phyloP scores from a whole-genome alignment of 352 stramenopile genomes.

The Globisporangium acanthophoron region DNA sequence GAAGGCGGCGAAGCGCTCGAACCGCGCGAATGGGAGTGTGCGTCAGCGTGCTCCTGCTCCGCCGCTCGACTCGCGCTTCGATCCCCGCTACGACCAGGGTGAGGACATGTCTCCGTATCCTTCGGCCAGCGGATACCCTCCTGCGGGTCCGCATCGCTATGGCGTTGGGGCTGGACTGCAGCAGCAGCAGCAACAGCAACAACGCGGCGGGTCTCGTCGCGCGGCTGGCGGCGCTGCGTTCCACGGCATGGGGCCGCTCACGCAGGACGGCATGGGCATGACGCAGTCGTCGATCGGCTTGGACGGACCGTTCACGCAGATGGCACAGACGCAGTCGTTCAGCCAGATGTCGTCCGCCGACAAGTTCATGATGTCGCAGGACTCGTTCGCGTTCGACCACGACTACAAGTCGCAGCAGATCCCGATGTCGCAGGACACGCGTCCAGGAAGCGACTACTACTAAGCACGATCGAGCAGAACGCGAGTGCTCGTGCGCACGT shows the following conservation, averaged over 20 bases:
- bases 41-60: constrained; percentile 53
- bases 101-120: constrained; percentile 1
- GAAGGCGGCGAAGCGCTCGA: constrained; percentile 33
- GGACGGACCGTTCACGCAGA: constrained; percentile 74
- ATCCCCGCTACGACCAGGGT: constrained; percentile 71
- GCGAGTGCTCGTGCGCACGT: neutral
- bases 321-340: constrained; percentile 77
- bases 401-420: constrained; percentile 85
- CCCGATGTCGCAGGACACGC: constrained; percentile 74
- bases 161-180: constrained; percentile 5
- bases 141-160: constrained; percentile 32
- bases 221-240: constrained; percentile 10
- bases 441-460: constrained; percentile 63
- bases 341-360: constrained; percentile 65
- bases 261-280: constrained; percentile 55
- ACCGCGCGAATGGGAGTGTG: constrained; percentile 24
- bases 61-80: constrained; percentile 80
- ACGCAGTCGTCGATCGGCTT: constrained; percentile 54
- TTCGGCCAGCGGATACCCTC: constrained; percentile 24
- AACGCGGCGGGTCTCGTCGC: constrained; percentile 12
- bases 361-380: constrained; percentile 83
- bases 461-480: constrained; percentile 18
- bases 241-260: constrained; percentile 47
- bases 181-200: constrained; percentile 15
- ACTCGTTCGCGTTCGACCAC: constrained; percentile 69